Conservation (phyloP, 139 green algal genomes). For the Penium margaritaceum region DNA sequence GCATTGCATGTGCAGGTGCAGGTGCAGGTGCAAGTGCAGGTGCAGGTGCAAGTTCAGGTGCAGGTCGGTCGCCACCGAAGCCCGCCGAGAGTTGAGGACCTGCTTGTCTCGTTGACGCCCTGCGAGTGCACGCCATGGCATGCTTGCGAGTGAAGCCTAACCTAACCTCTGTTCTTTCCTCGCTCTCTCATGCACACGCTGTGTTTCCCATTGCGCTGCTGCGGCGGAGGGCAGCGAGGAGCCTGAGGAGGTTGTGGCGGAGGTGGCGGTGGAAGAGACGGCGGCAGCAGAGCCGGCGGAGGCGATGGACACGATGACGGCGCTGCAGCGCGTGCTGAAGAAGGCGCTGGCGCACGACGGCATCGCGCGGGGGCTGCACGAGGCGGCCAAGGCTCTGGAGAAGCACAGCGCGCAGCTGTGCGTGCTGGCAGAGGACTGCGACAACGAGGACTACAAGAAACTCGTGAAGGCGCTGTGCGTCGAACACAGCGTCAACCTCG, state of each 20-base stretch:
- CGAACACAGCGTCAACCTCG: slow-evolving; percentile 92
- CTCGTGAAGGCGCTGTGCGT: slow-evolving; percentile 95
- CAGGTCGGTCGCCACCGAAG: too few relatives aligned
- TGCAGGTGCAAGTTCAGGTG: too few relatives aligned
- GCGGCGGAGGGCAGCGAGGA: slow-evolving; percentile 6
- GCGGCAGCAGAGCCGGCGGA: slow-evolving; percentile 70
- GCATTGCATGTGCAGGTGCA: too few relatives aligned
- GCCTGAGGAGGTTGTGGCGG: slow-evolving; percentile 45
- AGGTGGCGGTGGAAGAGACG: slow-evolving; percentile 37
- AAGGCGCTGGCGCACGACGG: slow-evolving; percentile 94
- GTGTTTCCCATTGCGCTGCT: too few relatives aligned
- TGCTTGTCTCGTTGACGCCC: too few relatives aligned
- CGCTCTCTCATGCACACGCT: too few relatives aligned
- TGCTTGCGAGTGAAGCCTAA: too few relatives aligned
- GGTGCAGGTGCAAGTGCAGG: too few relatives aligned
- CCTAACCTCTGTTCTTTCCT: too few relatives aligned
- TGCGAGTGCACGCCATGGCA: too few relatives aligned
- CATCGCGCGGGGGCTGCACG: slow-evolving; percentile 85
- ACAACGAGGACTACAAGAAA: slow-evolving; percentile 99
- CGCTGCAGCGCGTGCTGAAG: slow-evolving; percentile 89
- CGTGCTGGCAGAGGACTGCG: slow-evolving; percentile 95
- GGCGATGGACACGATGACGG: slow-evolving; percentile 93
- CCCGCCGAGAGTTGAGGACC: too few relatives aligned
- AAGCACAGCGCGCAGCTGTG: slow-evolving; percentile 80
- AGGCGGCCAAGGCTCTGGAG: slow-evolving; percentile 79